phyloP scores from a whole-genome alignment of 2,329 filamentous ascomycete species.

The Pseudogymnoascus sp. region DNA sequence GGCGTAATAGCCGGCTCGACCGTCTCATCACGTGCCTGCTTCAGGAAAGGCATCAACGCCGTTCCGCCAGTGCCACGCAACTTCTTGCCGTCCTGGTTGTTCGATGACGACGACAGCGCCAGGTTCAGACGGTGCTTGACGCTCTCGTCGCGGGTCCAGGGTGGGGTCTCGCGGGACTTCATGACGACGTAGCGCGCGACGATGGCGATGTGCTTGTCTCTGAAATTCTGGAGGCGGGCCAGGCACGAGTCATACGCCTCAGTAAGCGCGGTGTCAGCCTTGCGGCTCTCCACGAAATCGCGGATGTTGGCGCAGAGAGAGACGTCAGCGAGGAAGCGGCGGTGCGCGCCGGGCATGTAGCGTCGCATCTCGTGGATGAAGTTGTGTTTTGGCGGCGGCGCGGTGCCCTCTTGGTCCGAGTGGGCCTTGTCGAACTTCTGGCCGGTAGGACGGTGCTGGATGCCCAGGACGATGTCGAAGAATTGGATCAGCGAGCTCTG shows the following conservation, averaged over 20 bases:
- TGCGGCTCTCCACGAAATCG: slow-evolving; percentile 63
- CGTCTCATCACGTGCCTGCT: slow-evolving; percentile 94
- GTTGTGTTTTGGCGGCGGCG: slow-evolving; percentile 59
- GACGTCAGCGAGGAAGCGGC: slow-evolving; percentile 79
- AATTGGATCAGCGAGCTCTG: slow-evolving; percentile 97
- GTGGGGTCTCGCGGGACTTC: slow-evolving; percentile 69
- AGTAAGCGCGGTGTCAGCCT: slow-evolving; percentile 56
- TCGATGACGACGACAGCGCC: slow-evolving; percentile 47
- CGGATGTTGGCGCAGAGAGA: slow-evolving; percentile 78
- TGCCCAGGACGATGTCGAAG: slow-evolving; percentile 84
- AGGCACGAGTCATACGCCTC: slow-evolving; percentile 89
- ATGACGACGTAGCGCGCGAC: slow-evolving; percentile 93
- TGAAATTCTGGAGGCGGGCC: slow-evolving; percentile 55
- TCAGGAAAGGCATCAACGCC: slow-evolving; percentile 87
- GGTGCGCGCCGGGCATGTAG: slow-evolving; percentile 94
- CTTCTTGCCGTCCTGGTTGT: slow-evolving; percentile 35
- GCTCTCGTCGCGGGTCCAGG: slow-evolving; percentile 47
- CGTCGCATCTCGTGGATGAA: slow-evolving; percentile 96
- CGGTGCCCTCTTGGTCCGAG: slow-evolving; percentile 39
- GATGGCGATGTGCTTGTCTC: slow-evolving; percentile 90
- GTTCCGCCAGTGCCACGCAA: slow-evolving; percentile 90
- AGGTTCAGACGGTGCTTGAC: slow-evolving; percentile 49
- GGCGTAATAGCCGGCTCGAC: slow-evolving; percentile 76
- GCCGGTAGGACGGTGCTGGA: slow-evolving; percentile 86
- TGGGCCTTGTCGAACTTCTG: slow-evolving; percentile 49